Base-by-base conservation (phyloP, 2,329 filamentous ascomycete species). In the Hirsutella minnesotensis region DNA sequence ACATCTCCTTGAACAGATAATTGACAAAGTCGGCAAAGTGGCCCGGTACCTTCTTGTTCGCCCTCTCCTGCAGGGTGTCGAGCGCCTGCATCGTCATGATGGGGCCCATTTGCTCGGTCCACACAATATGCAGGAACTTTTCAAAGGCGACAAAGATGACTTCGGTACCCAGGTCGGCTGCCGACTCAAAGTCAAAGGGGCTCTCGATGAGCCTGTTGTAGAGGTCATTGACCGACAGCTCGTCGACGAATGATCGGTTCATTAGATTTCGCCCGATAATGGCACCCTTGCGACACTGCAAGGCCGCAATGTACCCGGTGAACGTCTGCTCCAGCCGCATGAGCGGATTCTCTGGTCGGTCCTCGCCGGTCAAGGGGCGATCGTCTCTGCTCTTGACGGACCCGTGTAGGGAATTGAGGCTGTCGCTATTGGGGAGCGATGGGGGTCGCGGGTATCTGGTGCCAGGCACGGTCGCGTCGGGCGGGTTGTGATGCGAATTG, bases 81-180 rank as follows among this genome's bases (percentile, higher is more conserved):
- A 95, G 69, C 5, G 79, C 74, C 38, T 82, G 71, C 41, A 77
- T 71, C 2, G 85, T 79, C 59, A 96, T 79, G 43, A 96, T 77
- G 3, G 86, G 79, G 0, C 90, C 90, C 71, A 95, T 88, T 52
- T 86, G 82, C 50, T 90, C 84, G 46, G 76, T 80, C 90, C 90
- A 96, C 12, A 86, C 88, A 48, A 88, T 81, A 45, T 79, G 80
- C 46, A 95, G 67, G 52, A 95, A 96, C 47, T 94, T 95, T 59
- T 95, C 89, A 58, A 95, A 96, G 0, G 89, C 84, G 21, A 85
- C 83, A 56, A 95, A 94, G 5, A 96, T 73, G 18, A 90, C 80
- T 55, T 95, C 88, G 9, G 90, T 79, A 3, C 81, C 75, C 9
- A 86, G 73, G 46, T 95, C 87, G 0, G 79, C 74, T 2, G 85